phyloP scores from a whole-genome alignment of 2,329 filamentous ascomycete species.

The Colletotrichum sp. region DNA sequence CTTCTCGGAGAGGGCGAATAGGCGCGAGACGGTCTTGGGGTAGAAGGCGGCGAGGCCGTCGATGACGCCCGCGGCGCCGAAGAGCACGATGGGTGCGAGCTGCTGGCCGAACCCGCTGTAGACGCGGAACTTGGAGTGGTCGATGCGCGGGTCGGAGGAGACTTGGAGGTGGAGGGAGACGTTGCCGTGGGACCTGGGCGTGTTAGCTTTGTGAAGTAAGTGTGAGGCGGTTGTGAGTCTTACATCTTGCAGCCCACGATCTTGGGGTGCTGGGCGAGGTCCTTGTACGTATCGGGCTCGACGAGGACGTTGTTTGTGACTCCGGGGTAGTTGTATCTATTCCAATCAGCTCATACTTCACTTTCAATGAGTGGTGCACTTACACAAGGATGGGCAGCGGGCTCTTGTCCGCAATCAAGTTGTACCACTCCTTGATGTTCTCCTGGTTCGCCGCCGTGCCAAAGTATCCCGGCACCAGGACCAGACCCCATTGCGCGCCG shows the following conservation, averaged over 20 bases:
- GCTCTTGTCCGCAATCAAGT: slow-evolving; percentile 62
- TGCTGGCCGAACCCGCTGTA: slow-evolving; percentile 72
- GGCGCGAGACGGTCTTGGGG: slow-evolving; percentile 63
- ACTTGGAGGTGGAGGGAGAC: slow-evolving; percentile 69
- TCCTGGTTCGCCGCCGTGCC: slow-evolving; percentile 61
- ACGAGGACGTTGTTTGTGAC: slow-evolving; percentile 69
- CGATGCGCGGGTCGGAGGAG: slow-evolving; percentile 63
- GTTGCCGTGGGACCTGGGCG: slow-evolving; percentile 60
- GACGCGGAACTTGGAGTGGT: slow-evolving; percentile 64
- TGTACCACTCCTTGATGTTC: slow-evolving; percentile 66
- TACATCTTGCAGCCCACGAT: slow-evolving; percentile 72
- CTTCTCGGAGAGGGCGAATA: slow-evolving; percentile 54
- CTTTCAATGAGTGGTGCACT: slow-evolving; percentile 23
- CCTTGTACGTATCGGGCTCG: slow-evolving; percentile 60
- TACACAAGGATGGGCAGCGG: slow-evolving; percentile 66
- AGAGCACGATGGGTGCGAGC: slow-evolving; percentile 65
- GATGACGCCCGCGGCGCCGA: slow-evolving; percentile 69
- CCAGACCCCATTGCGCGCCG: slow-evolving; percentile 66
- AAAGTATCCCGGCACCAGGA: slow-evolving; percentile 70
- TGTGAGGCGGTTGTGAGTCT: neutral
- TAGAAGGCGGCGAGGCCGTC: slow-evolving; percentile 70
- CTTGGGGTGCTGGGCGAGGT: slow-evolving; percentile 64
- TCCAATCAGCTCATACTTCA: neutral
- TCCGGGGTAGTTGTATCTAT: slow-evolving; percentile 62
- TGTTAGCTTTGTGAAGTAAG: neutral